These are phyloP conservation scores for Diplodia intermedia DNA, from an alignment of 2,329 filamentous ascomycete genomes.

Conservation along the genomic window DNA sequence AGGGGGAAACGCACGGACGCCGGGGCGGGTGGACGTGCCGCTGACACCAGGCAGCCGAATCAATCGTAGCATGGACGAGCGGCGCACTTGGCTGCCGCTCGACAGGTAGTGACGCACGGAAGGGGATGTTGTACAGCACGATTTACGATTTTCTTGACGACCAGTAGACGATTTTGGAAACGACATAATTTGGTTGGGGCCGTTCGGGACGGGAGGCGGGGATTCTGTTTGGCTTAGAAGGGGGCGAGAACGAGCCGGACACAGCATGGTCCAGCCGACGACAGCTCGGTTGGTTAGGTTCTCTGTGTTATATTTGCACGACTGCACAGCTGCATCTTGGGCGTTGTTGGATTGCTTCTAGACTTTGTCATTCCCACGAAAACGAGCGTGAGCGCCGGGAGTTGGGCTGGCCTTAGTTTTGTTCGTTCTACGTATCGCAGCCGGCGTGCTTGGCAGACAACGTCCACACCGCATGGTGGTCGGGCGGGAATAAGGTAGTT, in stretches of 20 bases:
- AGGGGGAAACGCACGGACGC: conserved; percentile 51
- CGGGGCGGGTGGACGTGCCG: conserved; percentile 61
- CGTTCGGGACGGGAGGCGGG: background rate
- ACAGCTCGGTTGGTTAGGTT: conserved; percentile 14
- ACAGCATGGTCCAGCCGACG: background rate
- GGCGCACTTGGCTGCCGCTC: conserved; percentile 61
- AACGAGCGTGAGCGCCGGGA: conserved; percentile 25
- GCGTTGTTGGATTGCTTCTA: conserved; percentile 14
- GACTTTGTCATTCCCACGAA: conserved; percentile 10
- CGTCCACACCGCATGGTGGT: conserved; percentile 21
- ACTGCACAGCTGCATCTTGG: conserved; percentile 18
- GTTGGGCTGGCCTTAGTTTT: background rate
- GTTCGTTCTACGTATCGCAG: background rate
- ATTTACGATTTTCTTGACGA: conserved; percentile 20
- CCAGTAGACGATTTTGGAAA: conserved; percentile 15
- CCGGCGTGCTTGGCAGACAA: conserved; percentile 10
- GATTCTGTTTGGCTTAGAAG: conserved; percentile 16
- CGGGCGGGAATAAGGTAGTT: conserved; percentile 25
- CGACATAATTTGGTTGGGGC: conserved; percentile 21
- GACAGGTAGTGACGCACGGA: conserved; percentile 36
- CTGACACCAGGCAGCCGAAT: conserved; percentile 68
- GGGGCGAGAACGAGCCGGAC: conserved; percentile 6
- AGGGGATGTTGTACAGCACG: conserved; percentile 7
- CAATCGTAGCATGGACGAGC: conserved; percentile 70
- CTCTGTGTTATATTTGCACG: conserved; percentile 24